Evolutionary conservation across 345 rosid species (phyloP).

Genomic region (Punica granatum): DNA sequence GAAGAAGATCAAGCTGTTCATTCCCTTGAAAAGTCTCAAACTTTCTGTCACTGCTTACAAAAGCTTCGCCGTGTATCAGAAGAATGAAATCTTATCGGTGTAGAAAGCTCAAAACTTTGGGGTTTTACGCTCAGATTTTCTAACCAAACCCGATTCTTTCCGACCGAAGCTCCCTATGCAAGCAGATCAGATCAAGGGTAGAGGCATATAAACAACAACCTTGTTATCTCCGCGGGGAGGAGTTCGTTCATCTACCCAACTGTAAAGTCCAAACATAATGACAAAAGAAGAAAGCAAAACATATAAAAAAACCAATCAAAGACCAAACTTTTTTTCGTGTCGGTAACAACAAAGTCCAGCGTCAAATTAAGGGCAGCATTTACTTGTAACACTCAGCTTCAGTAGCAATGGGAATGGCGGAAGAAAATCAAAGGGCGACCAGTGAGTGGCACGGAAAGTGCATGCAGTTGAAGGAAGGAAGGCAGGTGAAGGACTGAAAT

Average conservation of each 20-base stretch:
- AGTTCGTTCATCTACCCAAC: constrained; percentile 59
- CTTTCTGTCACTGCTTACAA: constrained; percentile 7
- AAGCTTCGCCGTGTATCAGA: constrained; percentile 16
- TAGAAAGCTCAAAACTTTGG: constrained; percentile 23
- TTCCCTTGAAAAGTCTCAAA: constrained; percentile 6
- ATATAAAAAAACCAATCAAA: constrained; percentile 15
- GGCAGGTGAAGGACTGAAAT: not conserved
- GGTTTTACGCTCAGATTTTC: constrained; percentile 19
- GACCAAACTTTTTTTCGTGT: constrained; percentile 15
- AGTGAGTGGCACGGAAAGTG: not conserved
- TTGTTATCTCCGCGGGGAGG: constrained; percentile 38
- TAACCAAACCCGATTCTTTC: constrained; percentile 18
- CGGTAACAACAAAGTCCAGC: constrained; percentile 20
- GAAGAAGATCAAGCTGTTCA: constrained; percentile 9
- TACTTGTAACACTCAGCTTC: not conserved
- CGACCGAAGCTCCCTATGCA: not conserved
- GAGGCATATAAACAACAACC: constrained; percentile 1
- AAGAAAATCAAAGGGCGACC: not conserved
- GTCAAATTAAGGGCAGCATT: constrained; percentile 4
- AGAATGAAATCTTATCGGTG: constrained; percentile 33
- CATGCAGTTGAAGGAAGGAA: not conserved
- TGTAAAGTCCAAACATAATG: constrained; percentile 13
- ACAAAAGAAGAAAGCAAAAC: not conserved
- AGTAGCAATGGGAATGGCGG: not conserved
- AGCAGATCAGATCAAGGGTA: constrained; percentile 2